A percentile compares a stretch with the other conserved stretches of the same genome.
Evolutionary conservation across 371 early-diverging fungal species (phyloP).

Genomic region (Chytridiales sp.): DNA sequence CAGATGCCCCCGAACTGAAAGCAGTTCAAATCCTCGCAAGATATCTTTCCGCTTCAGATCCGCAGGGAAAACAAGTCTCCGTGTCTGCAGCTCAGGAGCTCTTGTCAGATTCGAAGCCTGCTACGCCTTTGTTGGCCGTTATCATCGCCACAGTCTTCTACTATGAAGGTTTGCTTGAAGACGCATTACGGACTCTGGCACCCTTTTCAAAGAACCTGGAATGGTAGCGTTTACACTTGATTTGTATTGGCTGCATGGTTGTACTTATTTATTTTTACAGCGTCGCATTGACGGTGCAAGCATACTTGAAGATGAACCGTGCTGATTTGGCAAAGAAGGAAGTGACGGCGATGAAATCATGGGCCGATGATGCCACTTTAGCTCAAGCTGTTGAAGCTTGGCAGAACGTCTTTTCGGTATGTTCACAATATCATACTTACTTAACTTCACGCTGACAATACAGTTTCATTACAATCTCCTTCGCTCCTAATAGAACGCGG

Average conservation of each 20-base stretch:
- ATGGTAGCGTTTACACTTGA: slow-evolving; percentile 52
- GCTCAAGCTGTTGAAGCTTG: slow-evolving; percentile 94
- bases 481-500: slow-evolving; percentile 77
- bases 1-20: slow-evolving; percentile 49
- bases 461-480: not conserved
- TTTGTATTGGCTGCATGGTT: not conserved
- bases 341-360: slow-evolving; percentile 68
- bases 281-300: slow-evolving; percentile 73
- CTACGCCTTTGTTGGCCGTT: slow-evolving; percentile 44
- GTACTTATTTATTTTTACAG: slow-evolving; percentile 38
- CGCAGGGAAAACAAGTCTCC: slow-evolving; percentile 33
- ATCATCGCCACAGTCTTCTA: slow-evolving; percentile 55
- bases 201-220: slow-evolving; percentile 75
- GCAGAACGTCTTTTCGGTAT: slow-evolving; percentile 71
- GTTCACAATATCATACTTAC: too few relatives aligned
- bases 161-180: slow-evolving; percentile 50
- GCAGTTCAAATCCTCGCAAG: slow-evolving; percentile 60
- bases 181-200: slow-evolving; percentile 66
- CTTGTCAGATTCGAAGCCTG: slow-evolving; percentile 43
- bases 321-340: slow-evolving; percentile 84
- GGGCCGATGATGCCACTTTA: slow-evolving; percentile 83
- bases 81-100: slow-evolving; percentile 47
- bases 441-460: too few relatives aligned
- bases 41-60: slow-evolving; percentile 37
- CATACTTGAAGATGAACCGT: slow-evolving; percentile 78